Evolutionary conservation across 2,329 filamentous ascomycete genomes (phyloP), one percentile per base, ranked within the genome.

Genomic region (Diaporthe amygdali): DNA sequence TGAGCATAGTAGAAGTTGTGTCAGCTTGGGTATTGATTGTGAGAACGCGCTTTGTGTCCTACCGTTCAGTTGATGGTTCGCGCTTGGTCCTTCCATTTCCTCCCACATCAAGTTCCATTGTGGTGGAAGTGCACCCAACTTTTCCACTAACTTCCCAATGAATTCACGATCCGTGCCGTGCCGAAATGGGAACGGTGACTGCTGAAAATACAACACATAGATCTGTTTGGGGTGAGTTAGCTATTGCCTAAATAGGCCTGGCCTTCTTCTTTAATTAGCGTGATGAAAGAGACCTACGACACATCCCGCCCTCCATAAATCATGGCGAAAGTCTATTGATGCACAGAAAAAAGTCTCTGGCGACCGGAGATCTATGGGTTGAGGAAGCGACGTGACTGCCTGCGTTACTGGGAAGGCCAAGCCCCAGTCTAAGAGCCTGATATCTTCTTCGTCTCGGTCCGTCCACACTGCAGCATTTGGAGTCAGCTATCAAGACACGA

Each of bases 291-390:
- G 3, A 41, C 63, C 3, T 66, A 66, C 46, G 9, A 66, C 63
- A 54, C 47, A 66, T 8, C 63, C 63, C 10, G 47, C 63, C 30
- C 63, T 52, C 63, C 63, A 66, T 14, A 66, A 34, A 34, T 54
- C 63, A 32, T 66, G 63, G 12, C 27, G 47, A 7, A 15, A 44
- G 17, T 52, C 49, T 12, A 54, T 52, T 3, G 63, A 66, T 17
- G 47, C 22, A 41, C 47, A 27, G 37, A 52, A 66, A 8, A 66
- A 66, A 8, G 46, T 66, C 27, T 66, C 63, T 32, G 63, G 63
- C 14, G 46, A 66, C 25, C 63, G 34, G 5, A 52, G 37, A 12
- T 66, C 63, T 7, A 41, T 41, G 25, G 47, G 63, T n/a, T 66
- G 63, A n/a, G 46, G 47, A 10, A 54, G 59, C 6, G 47, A 30